A percentile compares a stretch with the other conserved stretches of the same genome.
Evolutionary conservation across 345 rosid genomes (phyloP).

Genomic region (Pugionium cornutum): DNA sequence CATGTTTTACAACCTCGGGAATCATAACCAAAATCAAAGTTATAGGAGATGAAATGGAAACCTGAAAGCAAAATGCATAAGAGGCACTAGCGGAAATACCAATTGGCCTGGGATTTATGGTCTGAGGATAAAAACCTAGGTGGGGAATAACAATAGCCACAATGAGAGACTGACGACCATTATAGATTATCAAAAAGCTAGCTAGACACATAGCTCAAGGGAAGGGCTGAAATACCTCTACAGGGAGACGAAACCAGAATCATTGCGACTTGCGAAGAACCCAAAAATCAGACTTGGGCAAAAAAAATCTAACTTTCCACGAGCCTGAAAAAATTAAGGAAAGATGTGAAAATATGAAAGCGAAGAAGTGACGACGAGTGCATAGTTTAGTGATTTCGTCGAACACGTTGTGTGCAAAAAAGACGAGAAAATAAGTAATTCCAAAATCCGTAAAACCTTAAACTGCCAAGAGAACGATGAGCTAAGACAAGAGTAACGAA

Average conservation of each 20-base stretch:
- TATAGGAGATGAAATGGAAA: conserved; percentile 10
- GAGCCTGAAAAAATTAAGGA: conserved; percentile 3
- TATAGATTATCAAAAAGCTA: not conserved
- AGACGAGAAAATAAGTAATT: not conserved
- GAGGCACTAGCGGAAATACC: conserved; percentile 24
- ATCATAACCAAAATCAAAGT: conserved; percentile 1
- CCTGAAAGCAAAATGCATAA: conserved; percentile 35
- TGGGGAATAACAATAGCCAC: not conserved
- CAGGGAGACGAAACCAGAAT: conserved; percentile 22
- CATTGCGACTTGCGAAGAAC: conserved; percentile 20
- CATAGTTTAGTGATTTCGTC: conserved; percentile 18
- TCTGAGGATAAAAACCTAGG: conserved; percentile 26
- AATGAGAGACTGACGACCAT: not conserved
- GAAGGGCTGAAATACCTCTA: not conserved
- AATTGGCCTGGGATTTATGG: conserved; percentile 16
- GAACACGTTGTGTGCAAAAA: conserved; percentile 24
- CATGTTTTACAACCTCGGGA: not conserved
- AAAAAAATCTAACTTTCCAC: conserved; percentile 4
- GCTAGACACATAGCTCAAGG: conserved; percentile 5
- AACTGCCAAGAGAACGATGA: not conserved
- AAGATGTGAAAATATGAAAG: not conserved
- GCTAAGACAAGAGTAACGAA: not conserved
- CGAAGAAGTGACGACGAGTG: not conserved
- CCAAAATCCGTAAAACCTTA: not conserved
- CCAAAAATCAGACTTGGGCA: conserved; percentile 13